Percentiles rank a stretch among this genome's conserved stretches.
phyloP scores from a whole-genome alignment of 2,329 filamentous ascomycete genomes.

The Curvularia verruculosa region DNA sequence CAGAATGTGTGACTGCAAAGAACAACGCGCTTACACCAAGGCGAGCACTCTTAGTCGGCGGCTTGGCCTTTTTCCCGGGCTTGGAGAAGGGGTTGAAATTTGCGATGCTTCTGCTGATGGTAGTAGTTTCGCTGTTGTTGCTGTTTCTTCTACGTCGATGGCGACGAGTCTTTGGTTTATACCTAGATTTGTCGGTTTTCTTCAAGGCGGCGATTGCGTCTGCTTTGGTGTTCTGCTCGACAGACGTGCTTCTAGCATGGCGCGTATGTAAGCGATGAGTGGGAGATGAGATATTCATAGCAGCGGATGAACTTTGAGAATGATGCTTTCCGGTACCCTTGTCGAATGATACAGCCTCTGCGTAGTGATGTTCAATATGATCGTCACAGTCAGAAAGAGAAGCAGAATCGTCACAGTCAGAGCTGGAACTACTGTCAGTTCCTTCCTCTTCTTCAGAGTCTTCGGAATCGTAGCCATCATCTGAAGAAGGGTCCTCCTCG shows the following conservation, averaged over 20 bases:
- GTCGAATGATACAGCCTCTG: slow-evolving; percentile 49
- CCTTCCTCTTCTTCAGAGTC: slow-evolving; percentile 40
- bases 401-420: slow-evolving; percentile 53
- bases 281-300: slow-evolving; percentile 36
- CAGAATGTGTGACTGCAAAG: neutral
- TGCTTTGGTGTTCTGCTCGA: slow-evolving; percentile 29
- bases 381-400: slow-evolving; percentile 52
- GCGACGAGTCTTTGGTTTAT: slow-evolving; percentile 32
- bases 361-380: slow-evolving; percentile 54
- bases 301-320: slow-evolving; percentile 39
- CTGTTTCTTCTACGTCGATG: slow-evolving; percentile 36
- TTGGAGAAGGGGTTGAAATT: slow-evolving; percentile 44
- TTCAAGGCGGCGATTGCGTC: slow-evolving; percentile 27
- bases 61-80: slow-evolving; percentile 34
- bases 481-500: slow-evolving; percentile 34
- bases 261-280: slow-evolving; percentile 16
- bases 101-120: slow-evolving; percentile 43
- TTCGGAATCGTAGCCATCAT: slow-evolving; percentile 19
- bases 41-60: slow-evolving; percentile 39
- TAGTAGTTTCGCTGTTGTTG: slow-evolving; percentile 43
- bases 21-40: slow-evolving; percentile 41
- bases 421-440: slow-evolving; percentile 49
- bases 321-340: slow-evolving; percentile 43
- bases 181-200: slow-evolving; percentile 23
- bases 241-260: slow-evolving; percentile 31